These are phyloP conservation scores for Russula griseocarnosa DNA, from an alignment of 768 basidiomycete species.

Conservation along the genomic window DNA sequence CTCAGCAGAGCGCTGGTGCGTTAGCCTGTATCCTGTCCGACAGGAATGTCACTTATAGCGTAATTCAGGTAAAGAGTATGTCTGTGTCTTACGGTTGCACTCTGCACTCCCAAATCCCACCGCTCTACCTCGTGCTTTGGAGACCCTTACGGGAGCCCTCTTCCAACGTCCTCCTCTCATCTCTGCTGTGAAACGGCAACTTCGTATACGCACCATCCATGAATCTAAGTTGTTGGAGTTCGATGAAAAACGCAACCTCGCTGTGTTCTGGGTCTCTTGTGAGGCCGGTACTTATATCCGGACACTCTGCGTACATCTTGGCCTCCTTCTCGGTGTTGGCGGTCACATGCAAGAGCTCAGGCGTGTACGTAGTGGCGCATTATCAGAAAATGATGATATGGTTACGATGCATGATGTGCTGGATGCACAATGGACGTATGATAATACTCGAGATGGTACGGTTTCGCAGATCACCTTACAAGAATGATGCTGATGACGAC, in stretches of 20 bases:
- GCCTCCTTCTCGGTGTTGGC: constrained; percentile 89
- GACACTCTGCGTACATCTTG: constrained; percentile 96
- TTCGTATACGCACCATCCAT: constrained; percentile 95
- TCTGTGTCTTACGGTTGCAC: constrained; percentile 93
- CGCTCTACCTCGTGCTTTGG: constrained; percentile 86
- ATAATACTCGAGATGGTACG: constrained; percentile 91
- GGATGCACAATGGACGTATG: constrained; percentile 98
- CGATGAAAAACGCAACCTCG: constrained; percentile 94
- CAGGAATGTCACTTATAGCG: not conserved
- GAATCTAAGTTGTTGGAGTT: constrained; percentile 94
- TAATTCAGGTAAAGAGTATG: constrained; percentile 87
- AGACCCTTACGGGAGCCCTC: constrained; percentile 95
- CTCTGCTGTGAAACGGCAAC: constrained; percentile 96
- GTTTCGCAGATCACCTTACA: constrained; percentile 7
- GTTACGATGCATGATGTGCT: constrained; percentile 99
- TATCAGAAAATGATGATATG: constrained; percentile 97
- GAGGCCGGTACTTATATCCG: constrained; percentile 97
- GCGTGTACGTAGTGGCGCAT: constrained; percentile 89
- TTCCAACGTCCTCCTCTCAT: constrained; percentile 99
- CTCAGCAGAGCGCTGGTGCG: constrained; percentile 94
- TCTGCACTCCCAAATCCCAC: constrained; percentile 74
- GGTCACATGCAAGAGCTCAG: constrained; percentile 99
- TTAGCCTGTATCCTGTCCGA: constrained; percentile 12
- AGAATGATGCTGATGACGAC: constrained; percentile 20
- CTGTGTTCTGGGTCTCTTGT: constrained; percentile 97